Percentiles rank a stretch among this genome's conserved stretches.
Evolutionary conservation across 78 protist genomes (phyloP).

Genomic region (Dictyostelium capitatum): DNA sequence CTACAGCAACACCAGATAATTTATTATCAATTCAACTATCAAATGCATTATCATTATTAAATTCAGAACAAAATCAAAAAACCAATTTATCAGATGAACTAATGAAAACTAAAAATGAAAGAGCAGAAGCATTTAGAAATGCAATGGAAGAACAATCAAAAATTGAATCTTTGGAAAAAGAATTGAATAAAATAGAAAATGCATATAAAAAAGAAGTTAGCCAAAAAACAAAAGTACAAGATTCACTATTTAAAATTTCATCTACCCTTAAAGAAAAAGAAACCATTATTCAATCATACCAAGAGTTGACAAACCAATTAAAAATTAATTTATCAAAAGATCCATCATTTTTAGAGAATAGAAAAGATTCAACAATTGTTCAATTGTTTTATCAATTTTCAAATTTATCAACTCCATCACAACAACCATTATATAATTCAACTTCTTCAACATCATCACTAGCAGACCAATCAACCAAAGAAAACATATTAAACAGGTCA

Average conservation of each 20-base stretch:
- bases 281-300: neutral
- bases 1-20: neutral
- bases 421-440: no score
- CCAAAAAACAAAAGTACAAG: constrained; percentile 46
- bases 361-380: neutral
- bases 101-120: constrained; percentile 12
- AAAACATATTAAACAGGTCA: constrained; percentile 23
- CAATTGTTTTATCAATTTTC: constrained; percentile 3
- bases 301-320: neutral
- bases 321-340: neutral
- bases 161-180: constrained; percentile 45
- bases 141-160: constrained; percentile 42
- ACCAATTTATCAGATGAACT: constrained; percentile 35
- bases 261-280: constrained; percentile 49
- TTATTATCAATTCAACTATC: constrained; percentile 25
- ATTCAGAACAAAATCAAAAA: constrained; percentile 53
- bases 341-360: neutral
- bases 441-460: no score
- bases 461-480: neutral
- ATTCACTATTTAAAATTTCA: constrained; percentile 6
- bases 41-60: constrained; percentile 32
- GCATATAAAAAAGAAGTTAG: constrained; percentile 43
- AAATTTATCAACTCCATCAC: neutral
- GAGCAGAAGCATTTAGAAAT: neutral
- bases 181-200: constrained; percentile 6